phyloP scores from a whole-genome alignment of 1,284 basidiomycete genomes.

The Chiua sp. region DNA sequence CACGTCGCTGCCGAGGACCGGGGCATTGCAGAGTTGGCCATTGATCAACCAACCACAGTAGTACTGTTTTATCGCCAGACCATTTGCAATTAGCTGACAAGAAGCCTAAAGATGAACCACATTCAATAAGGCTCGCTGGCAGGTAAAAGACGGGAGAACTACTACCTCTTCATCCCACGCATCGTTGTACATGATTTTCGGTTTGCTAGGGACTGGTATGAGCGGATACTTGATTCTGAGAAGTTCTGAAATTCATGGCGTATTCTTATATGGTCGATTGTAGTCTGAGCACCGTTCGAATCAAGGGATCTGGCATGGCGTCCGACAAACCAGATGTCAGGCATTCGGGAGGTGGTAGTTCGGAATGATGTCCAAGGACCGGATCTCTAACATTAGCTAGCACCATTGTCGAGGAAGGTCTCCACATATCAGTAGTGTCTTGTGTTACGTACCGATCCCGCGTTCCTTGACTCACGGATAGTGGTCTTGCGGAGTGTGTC shows the following conservation, averaged over 20 bases:
- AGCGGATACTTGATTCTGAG: neutral
- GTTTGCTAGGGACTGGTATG: neutral
- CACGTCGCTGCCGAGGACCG: slow-evolving; percentile 18
- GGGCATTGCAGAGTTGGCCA: slow-evolving; percentile 16
- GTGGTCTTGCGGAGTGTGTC: slow-evolving; percentile 2
- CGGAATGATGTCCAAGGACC: neutral
- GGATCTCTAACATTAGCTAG: neutral
- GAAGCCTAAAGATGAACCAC: slow-evolving; percentile 9
- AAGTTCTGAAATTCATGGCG: neutral
- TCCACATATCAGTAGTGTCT: slow-evolving; percentile 8
- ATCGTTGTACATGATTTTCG: slow-evolving; percentile 11
- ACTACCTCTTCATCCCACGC: slow-evolving; percentile 25
- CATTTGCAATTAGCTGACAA: slow-evolving; percentile 17
- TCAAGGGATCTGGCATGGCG: slow-evolving; percentile 19
- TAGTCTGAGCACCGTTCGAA: neutral
- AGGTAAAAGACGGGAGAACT: neutral
- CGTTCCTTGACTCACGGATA: neutral
- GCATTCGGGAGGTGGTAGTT: slow-evolving; percentile 6
- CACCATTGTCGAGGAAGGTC: neutral
- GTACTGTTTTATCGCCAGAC: neutral
- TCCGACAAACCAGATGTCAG: slow-evolving; percentile 23
- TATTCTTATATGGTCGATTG: slow-evolving; percentile 15
- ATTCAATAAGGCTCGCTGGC: neutral
- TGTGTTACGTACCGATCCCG: neutral
- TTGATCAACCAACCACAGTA: slow-evolving; percentile 13